Conservation (phyloP, 805 yeast species). For the Diddensiella santjacobensis region DNA sequence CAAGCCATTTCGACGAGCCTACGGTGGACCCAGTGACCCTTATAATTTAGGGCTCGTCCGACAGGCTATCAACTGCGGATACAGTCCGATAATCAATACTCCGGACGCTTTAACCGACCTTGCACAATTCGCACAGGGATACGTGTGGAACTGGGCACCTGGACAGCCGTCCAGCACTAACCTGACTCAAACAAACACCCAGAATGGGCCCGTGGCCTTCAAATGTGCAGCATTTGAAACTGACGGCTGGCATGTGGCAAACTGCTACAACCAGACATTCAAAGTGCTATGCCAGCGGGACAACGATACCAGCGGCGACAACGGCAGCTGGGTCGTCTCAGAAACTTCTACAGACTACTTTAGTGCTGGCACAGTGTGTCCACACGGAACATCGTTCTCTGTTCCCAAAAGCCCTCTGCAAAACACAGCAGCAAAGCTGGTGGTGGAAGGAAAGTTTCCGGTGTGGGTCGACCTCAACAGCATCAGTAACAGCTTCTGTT, state of each 20-base stretch:
- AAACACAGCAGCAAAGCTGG: constrained; percentile 31
- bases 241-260: constrained; percentile 59
- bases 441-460: constrained; percentile 30
- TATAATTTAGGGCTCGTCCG: constrained; percentile 41
- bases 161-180: constrained; percentile 44
- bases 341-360: constrained; percentile 34
- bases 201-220: constrained; percentile 32
- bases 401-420: constrained; percentile 52
- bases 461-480: constrained; percentile 85
- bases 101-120: constrained; percentile 14
- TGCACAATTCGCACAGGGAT: constrained; percentile 21
- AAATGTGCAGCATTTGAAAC: constrained; percentile 43
- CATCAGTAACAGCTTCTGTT: constrained; percentile 67
- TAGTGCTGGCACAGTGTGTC: constrained; percentile 34
- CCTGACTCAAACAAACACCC: constrained; percentile 14
- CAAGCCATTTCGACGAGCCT: constrained; percentile 3
- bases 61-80: constrained; percentile 52
- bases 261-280: constrained; percentile 55
- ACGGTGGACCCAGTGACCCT: constrained; percentile 23
- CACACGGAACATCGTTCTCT: constrained; percentile 35
- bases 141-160: constrained; percentile 72
- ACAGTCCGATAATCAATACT: constrained; percentile 56
- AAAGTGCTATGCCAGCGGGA: constrained; percentile 52
- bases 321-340: not conserved
- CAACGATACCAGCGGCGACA: constrained; percentile 29